A percentile compares a stretch with the other conserved stretches of the same genome.
phyloP scores from a whole-genome alignment of 352 stramenopile genomes.

The Phytophthora gonapodyides region DNA sequence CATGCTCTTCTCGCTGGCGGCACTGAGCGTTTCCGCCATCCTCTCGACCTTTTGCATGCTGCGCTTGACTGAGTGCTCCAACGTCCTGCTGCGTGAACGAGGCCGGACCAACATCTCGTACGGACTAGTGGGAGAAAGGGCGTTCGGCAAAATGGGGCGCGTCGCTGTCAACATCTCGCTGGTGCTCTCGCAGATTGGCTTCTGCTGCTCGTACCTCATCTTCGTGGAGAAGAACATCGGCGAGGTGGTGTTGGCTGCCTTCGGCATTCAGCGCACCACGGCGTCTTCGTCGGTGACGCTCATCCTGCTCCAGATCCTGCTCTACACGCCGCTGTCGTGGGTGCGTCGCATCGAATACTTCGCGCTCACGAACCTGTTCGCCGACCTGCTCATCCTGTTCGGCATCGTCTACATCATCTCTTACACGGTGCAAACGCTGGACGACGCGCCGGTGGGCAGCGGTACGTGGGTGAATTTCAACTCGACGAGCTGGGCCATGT shows the following conservation, averaged over 20 bases:
- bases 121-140: slow-evolving; percentile 55
- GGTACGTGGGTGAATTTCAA: slow-evolving; percentile 72
- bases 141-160: slow-evolving; percentile 53
- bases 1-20: slow-evolving; percentile 68
- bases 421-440: slow-evolving; percentile 54
- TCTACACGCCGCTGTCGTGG: slow-evolving; percentile 75
- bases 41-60: slow-evolving; percentile 72
- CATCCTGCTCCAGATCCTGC: slow-evolving; percentile 63
- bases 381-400: slow-evolving; percentile 63
- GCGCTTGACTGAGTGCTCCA: slow-evolving; percentile 56
- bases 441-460: slow-evolving; percentile 29
- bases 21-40: slow-evolving; percentile 46
- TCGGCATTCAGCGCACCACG: slow-evolving; percentile 46
- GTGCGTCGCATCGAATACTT: slow-evolving; percentile 80
- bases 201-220: slow-evolving; percentile 80
- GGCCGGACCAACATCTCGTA: slow-evolving; percentile 54
- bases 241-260: slow-evolving; percentile 58
- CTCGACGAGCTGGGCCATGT: slow-evolving; percentile 59
- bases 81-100: slow-evolving; percentile 36
- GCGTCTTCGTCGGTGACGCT: slow-evolving; percentile 58
- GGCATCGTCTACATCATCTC: slow-evolving; percentile 63
- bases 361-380: slow-evolving; percentile 68
- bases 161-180: slow-evolving; percentile 71
- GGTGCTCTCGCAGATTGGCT: slow-evolving; percentile 69
- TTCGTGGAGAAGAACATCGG: slow-evolving; percentile 77